phyloP scores from a whole-genome alignment of 441 rosid species.

The Dalechampia spathulata region DNA sequence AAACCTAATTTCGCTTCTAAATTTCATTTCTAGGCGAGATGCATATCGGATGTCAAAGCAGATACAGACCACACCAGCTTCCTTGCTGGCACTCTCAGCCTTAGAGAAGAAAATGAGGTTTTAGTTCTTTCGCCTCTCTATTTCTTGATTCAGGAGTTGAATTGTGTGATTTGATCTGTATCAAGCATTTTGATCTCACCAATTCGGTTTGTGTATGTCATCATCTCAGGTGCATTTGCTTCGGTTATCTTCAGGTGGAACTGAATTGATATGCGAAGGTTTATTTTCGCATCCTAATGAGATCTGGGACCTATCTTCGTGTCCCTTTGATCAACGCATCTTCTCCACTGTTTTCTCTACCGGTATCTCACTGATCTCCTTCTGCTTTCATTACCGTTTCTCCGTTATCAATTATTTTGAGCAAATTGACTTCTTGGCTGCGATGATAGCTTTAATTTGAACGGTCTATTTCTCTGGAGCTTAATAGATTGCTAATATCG shows the following conservation, averaged over 20 bases:
- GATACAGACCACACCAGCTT: constrained; percentile 89
- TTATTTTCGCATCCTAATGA: constrained; percentile 84
- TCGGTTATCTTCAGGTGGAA: constrained; percentile 76
- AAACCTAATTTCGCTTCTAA: background rate
- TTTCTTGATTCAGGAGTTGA: background rate
- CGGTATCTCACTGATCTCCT: constrained; percentile 31
- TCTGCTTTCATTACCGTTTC: background rate
- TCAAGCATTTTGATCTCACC: constrained; percentile 5
- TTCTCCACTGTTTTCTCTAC: constrained; percentile 76
- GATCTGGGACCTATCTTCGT: constrained; percentile 87
- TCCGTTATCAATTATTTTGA: too few relatives aligned
- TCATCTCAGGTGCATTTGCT: constrained; percentile 68
- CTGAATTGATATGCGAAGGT: constrained; percentile 85
- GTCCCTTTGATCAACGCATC: constrained; percentile 89
- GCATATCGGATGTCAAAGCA: constrained; percentile 87
- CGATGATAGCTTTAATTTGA: too few relatives aligned
- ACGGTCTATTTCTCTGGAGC: too few relatives aligned
- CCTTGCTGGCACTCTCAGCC: constrained; percentile 81
- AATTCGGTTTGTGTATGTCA: background rate
- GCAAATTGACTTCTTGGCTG: too few relatives aligned
- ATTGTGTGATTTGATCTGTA: too few relatives aligned
- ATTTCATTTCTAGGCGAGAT: constrained; percentile 51
- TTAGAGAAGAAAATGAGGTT: constrained; percentile 87
- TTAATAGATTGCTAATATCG: too few relatives aligned
- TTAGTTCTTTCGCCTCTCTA: background rate